Evolutionary conservation across 208 protist genomes (phyloP), one percentile per base, ranked within the genome.

Genomic region (Trypanosoma caninum): DNA sequence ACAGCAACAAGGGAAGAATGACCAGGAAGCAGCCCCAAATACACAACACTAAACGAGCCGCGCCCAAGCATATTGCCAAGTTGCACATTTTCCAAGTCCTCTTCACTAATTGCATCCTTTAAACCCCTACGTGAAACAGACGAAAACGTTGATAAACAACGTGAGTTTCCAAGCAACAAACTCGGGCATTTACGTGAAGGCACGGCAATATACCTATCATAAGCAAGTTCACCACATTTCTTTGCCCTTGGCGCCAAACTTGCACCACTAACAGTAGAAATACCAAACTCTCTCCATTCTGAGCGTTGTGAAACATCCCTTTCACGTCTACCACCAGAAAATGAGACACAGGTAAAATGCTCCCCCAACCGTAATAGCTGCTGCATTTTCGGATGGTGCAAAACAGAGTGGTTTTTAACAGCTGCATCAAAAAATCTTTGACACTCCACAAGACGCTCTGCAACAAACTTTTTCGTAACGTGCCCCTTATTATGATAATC

Each of bases 21-120:
- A 65, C 11, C 79, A 70, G 44, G 69, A 10, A 91, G 41, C 3
- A 87, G 57, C 1, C 78, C 80, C 23, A 78, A 50, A 50, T 80
- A 78, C 8, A 91, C 81, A 22, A 65, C 48, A 10, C 84, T 78
- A 63, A 86, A 91, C 3, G 78, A 77, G 40, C 84, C 84, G 11
- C 81, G 68, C 27, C 78, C 84, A 37, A 91, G 59, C 16, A 76
- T 33, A 41, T 78, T 76, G 33, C 84, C 68, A 35, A 68, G 22
- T 35, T 59, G 44, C 25, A 58, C 57, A 18, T 45, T 50, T 52
- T 65, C 59, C 20, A 74, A 34, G 35, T 68, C 60, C 37, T 74
- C 66, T 16, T 69, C 20, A 74, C 61, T 64, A 35, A 84, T 68
- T 18, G 69, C 55, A 55, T 88, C 82, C 47, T 84, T 62, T 35